Conservation (phyloP, 768 basidiomycete genomes). For the Leccinum longicurvipes region DNA sequence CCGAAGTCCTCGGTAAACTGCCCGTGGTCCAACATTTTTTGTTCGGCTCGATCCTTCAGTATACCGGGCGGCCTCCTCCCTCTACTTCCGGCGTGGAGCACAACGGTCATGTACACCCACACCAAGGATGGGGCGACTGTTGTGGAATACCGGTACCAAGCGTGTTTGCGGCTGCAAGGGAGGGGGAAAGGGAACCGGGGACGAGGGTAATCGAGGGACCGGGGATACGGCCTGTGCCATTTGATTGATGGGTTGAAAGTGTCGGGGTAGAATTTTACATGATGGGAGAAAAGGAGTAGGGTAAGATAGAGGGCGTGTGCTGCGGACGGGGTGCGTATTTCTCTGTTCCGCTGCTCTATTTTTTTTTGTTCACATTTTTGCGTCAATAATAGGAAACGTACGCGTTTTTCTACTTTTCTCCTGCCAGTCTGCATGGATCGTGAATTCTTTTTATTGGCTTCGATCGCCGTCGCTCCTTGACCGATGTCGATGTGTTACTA, state of each 20-base stretch:
- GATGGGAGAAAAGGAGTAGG: no score
- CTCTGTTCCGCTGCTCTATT: no score
- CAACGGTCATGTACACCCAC: constrained; percentile 33
- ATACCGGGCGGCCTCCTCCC: constrained; percentile 56
- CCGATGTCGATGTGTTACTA: no score
- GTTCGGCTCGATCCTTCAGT: constrained; percentile 78
- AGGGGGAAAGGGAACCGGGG: constrained; percentile 33
- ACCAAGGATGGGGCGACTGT: constrained; percentile 82
- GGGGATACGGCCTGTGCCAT: constrained; percentile 74
- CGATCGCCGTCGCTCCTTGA: no score
- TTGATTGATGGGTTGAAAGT: constrained; percentile 61
- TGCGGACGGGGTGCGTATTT: no score
- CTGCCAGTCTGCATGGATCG: no score
- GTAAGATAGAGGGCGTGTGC: no score
- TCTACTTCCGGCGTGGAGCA: constrained; percentile 19
- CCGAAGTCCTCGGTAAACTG: constrained; percentile 92
- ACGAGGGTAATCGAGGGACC: constrained; percentile 48
- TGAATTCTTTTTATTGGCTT: no score
- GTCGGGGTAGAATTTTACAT: no score
- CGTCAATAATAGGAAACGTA: no score
- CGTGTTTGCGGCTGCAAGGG: constrained; percentile 66
- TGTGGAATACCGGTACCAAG: constrained; percentile 88
- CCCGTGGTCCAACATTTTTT: constrained; percentile 96
- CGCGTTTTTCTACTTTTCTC: no score
- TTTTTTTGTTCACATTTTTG: no score